Conservation (phyloP, 805 yeast species). For the Candida sanyiensis region DNA sequence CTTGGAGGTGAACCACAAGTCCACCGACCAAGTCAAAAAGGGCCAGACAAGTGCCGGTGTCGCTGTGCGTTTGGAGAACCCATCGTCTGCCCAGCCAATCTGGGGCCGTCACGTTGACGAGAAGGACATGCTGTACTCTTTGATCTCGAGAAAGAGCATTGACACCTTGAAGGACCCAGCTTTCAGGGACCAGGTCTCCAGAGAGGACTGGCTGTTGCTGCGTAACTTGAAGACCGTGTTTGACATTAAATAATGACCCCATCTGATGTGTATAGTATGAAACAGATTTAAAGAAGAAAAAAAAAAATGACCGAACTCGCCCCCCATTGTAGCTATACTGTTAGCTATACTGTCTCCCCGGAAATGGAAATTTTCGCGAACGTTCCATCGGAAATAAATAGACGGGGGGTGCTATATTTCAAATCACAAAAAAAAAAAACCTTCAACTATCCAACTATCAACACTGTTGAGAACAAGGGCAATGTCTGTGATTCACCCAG, state of each 20-base stretch:
- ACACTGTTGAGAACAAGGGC: background rate
- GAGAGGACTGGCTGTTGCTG: slow-evolving; percentile 93
- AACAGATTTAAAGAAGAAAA: background rate
- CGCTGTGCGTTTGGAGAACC: slow-evolving; percentile 93
- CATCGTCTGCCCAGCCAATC: slow-evolving; percentile 87
- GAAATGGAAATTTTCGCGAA: slow-evolving; percentile 7
- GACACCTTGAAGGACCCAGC: slow-evolving; percentile 98
- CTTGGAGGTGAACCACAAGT: slow-evolving; percentile 93
- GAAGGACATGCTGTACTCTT: slow-evolving; percentile 82
- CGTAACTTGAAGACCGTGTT: slow-evolving; percentile 84
- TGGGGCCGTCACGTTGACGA: slow-evolving; percentile 99
- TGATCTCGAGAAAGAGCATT: slow-evolving; percentile 81
- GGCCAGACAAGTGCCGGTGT: slow-evolving; percentile 98
- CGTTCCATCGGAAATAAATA: no score
- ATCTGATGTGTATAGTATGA: slow-evolving; percentile 2
- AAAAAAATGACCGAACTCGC: no score
- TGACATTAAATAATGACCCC: slow-evolving; percentile 53
- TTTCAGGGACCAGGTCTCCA: slow-evolving; percentile 86
- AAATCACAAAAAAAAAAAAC: background rate
- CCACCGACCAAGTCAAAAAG: slow-evolving; percentile 74
- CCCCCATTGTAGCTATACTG: background rate
- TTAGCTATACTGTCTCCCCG: background rate
- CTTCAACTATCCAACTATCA: no score
- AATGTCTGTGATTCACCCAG: slow-evolving; percentile 36
- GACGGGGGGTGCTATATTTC: no score